Base-by-base conservation (phyloP, 1,284 basidiomycete genomes). In the Earliella scabrosa region DNA sequence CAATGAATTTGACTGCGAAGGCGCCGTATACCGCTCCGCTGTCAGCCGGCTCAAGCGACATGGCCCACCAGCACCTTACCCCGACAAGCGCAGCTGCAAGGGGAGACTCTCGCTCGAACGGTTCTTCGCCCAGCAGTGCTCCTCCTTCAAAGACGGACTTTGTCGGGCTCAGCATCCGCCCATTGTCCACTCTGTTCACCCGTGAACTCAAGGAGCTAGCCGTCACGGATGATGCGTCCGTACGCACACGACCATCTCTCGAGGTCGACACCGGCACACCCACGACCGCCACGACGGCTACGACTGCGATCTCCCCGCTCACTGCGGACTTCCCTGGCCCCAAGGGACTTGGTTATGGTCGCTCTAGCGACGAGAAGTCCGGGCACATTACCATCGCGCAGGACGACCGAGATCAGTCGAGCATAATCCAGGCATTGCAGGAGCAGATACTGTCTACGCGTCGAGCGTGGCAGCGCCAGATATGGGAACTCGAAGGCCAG, bases 171-270 rank as follows among this genome's bases (percentile, higher is more conserved):
- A 86, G 82, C 65, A 73, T 93, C 45, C 81, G 92, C 18, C 91
- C 91, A 0, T 77, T 93, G 20, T 93, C 90, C 13, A 84, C 87
- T 9, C 77, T 87, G 29, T 92, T 93, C 70, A 86, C 87, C 61
- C 74, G 82, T 8, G 83, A 88, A 35, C 90, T 93, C 60, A 74
- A 80, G 14, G 84, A 87, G 51, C 79, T 90, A 26, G 70, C 82
- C 23, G 65, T 72, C 45, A 59, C 69, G 4, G 73, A 74, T 29
- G 59, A 65, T 43, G 45, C 64, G 2, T 54, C 63, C 18, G 52
- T 59, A 10, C 49, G 53, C 24, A 69, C 71, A 27, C 74, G 74
- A 20, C 69, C 72, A 1, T 75, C 73, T 6, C 66, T 70, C n/a
- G 75, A 78, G 40, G 60, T 68, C 10, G 83, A 82, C 53, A 65